Base-by-base conservation (phyloP, 2,329 filamentous ascomycete species). In the Acrocalymma vagum region DNA sequence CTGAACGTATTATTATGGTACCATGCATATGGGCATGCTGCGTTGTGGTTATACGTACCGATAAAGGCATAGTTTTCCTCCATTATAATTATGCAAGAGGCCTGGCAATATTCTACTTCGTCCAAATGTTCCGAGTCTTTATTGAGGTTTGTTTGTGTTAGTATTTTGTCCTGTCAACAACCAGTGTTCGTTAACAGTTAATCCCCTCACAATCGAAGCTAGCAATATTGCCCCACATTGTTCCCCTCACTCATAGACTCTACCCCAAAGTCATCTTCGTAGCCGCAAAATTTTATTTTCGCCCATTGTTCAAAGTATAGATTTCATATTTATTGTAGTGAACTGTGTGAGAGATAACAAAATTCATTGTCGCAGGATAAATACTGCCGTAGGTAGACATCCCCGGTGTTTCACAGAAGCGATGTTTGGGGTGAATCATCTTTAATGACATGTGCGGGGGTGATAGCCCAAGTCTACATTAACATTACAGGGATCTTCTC, bases 11-110 rank as follows among this genome's bases (percentile, higher is more conserved):
- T n/a, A 20, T 42, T 26, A 49, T 32, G 31, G 9, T 38, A 28
- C 11, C 15, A n/a, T 23, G 2, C 22, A 18, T 5, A 13, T 18
- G n/a, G 9, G n/a, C 7, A 22, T 18, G 3, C 24, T 6, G 24
- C 21, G 17, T 11, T 17, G 3, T 23, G 10, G 23, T n/a, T 15
- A 13, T 13, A 22, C 30, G 22, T 34, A 60, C 62, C 62, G 13
- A 65, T 65, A 48, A 64, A 65, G 14, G 60, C 62, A 32, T 59
- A 62, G 18, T 57, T 55, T n/a, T 65, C 56, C 15, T 47, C 9
- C 62, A 65, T 65, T 2, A 4, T 5, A 9, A 29, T 16, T 16
- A 2, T 16, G 11, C 15, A 10, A 18, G 40, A 16, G 16, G 25
- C n/a, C 10, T 14, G 24, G 6, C 18, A 10, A 31, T 21, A 22